Evolutionary conservation across 768 basidiomycete species (phyloP).

Genomic region (Royoungia palumana): DNA sequence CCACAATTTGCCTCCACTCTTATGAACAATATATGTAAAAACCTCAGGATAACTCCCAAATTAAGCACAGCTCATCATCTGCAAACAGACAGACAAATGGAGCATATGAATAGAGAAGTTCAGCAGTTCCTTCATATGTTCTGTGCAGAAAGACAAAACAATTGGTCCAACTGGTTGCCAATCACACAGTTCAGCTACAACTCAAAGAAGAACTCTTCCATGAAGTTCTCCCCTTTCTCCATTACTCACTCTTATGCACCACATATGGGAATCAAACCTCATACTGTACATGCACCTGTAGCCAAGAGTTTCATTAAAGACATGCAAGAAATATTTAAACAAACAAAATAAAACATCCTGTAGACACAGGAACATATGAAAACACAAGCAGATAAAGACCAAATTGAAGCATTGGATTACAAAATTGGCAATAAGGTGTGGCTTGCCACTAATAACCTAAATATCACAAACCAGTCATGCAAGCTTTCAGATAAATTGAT

Average conservation of each 20-base stretch:
- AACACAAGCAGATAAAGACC: not conserved
- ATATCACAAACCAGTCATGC: not conserved
- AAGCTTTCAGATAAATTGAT: not conserved
- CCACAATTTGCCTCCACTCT: not conserved
- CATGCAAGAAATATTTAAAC: too few relatives aligned
- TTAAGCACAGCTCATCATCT: conserved; percentile 34
- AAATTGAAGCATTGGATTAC: not conserved
- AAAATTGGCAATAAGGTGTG: not conserved
- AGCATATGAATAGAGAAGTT: not conserved
- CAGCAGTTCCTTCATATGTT: not conserved
- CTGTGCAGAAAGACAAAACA: not conserved
- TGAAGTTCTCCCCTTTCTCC: not conserved
- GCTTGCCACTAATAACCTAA: not conserved
- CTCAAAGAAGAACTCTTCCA: not conserved
- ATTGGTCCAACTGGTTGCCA: too few relatives aligned
- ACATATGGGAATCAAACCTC: not conserved
- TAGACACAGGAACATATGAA: not conserved
- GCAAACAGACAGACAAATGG: conserved; percentile 31
- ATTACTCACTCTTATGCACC: not conserved
- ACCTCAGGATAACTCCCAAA: conserved; percentile 12
- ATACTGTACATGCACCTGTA: too few relatives aligned
- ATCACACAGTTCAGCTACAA: not conserved
- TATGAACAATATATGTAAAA: not conserved
- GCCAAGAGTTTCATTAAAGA: too few relatives aligned
- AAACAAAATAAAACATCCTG: too few relatives aligned